Percentiles rank a stretch among this genome's conserved stretches.
These are phyloP conservation scores for Truncatella angustata DNA, from an alignment of 2,329 filamentous ascomycete species.

Conservation along the genomic window DNA sequence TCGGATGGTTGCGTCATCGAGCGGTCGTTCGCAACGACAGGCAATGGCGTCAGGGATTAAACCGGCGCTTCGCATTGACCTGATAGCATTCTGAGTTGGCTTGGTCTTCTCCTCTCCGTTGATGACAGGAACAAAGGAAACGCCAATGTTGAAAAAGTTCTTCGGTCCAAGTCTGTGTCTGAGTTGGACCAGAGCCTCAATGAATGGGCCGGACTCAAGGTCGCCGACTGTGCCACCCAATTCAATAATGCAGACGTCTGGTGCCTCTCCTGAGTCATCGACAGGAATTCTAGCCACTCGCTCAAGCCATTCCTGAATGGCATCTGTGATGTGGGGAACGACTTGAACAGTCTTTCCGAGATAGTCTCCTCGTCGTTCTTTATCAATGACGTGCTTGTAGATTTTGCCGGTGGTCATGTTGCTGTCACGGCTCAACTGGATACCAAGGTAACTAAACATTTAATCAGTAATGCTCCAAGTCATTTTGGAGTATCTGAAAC, in stretches of 20 bases:
- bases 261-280: conserved; percentile 77
- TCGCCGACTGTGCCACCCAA: conserved; percentile 57
- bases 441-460: conserved; percentile 58
- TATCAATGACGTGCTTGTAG: conserved; percentile 77
- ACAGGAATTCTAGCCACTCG: conserved; percentile 82
- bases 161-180: conserved; percentile 68
- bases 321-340: conserved; percentile 88
- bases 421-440: conserved; percentile 79
- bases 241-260: conserved; percentile 89
- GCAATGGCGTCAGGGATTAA: conserved; percentile 73
- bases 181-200: conserved; percentile 82
- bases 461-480: neutral
- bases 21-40: conserved; percentile 79
- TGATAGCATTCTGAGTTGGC: conserved; percentile 68
- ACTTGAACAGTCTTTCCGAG: conserved; percentile 87
- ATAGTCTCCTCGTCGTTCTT: conserved; percentile 66
- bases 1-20: conserved; percentile 71
- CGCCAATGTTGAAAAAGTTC: conserved; percentile 87
- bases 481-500: neutral
- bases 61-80: conserved; percentile 78
- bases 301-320: conserved; percentile 90
- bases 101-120: conserved; percentile 9
- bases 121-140: conserved; percentile 76
- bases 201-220: conserved; percentile 58
- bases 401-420: conserved; percentile 99